Evolutionary conservation across 139 green algal genomes (phyloP).

Genomic region (Chlorella sp.): DNA sequence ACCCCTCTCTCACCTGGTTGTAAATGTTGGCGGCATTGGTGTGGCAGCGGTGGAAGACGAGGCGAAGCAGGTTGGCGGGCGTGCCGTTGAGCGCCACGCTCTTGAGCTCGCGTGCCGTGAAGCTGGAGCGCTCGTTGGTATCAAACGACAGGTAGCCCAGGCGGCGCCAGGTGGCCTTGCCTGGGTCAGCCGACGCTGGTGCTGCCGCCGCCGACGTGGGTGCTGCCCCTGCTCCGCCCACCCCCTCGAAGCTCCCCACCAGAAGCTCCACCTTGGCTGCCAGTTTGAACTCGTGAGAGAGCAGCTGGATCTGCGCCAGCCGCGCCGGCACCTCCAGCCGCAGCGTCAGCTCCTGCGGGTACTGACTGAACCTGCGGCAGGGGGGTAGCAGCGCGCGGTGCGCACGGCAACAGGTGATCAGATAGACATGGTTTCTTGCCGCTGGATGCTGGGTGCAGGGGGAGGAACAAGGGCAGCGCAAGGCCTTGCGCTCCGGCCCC

Average conservation of each 20-base stretch:
- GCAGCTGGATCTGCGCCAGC: constrained; percentile 90
- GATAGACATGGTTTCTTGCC: not conserved
- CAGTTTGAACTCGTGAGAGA: constrained; percentile 97
- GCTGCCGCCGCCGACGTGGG: not conserved
- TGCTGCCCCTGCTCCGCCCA: not conserved
- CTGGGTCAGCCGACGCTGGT: not conserved
- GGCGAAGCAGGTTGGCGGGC: constrained; percentile 62
- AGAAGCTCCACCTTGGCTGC: constrained; percentile 85
- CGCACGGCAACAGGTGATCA: too few species aligned
- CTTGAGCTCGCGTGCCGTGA: constrained; percentile 92
- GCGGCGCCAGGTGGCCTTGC: constrained; percentile 62
- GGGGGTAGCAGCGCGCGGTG: not conserved
- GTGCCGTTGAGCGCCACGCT: constrained; percentile 65
- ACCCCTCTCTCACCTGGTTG: constrained; percentile 70
- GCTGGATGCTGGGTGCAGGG: not conserved
- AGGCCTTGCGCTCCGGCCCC: not conserved
- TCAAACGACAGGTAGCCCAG: constrained; percentile 93
- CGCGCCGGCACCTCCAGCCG: constrained; percentile 70
- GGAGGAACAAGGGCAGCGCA: not conserved
- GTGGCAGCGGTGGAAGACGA: constrained; percentile 86
- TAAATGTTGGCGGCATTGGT: constrained; percentile 93
- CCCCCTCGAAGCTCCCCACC: constrained; percentile 50
- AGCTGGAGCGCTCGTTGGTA: constrained; percentile 83
- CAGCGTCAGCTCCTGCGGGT: constrained; percentile 85
- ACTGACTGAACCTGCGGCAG: constrained; percentile 77